Evolutionary conservation across 192 early-diverging fungal genomes (phyloP), one percentile per base, ranked within the genome.

Genomic region (Mortierella alpina): DNA sequence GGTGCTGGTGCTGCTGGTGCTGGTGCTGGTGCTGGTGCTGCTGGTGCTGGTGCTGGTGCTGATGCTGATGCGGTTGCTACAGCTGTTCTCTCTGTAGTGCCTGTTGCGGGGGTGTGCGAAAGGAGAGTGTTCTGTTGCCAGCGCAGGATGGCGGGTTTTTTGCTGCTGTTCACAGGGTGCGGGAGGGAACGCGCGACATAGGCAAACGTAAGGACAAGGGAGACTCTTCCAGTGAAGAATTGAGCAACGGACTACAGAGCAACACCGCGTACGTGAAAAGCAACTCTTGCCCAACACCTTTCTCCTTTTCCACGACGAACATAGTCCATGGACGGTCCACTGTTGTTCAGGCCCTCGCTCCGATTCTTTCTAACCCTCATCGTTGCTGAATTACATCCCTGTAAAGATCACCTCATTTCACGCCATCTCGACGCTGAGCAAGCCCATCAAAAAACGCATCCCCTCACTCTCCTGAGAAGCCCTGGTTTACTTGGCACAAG

Each of bases 41-140:
- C 8, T 55, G 49, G 8, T 57, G 51, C 9, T 67, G 53, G 2
- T 67, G 20, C 4, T 49, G 56, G 1, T 46, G 46, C 8, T 48
- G 66, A 6, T 47, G 54, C 12, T 68, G 66, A 14, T 55, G 66
- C 20, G 15, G 53, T 45, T 68, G 53, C 42, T 58, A 45, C 2
- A n/a, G 44, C 22, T 53, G 51, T 5, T 44, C 13, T 14, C 41
- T 10, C 54, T 56, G 54, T 7, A 11, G 54, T 23, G 11, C 9
- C 18, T 56, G 54, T 7, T 56, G 54, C 5, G 31, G n/a, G 20
- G 11, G 1, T 13, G 6, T 55, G 54, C 54, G 18, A 23, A 4
- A 12, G 54, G 12, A 52, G 51, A 14, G 18, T 52, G 20, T 56
- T 18, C 20, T 56, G 54, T 7, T 56, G 54, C 54, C 52, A 20